Evolutionary conservation across 805 yeast genomes (phyloP), one percentile per base, ranked within the genome.

Genomic region (Saccharomyces cerevisiae): DNA sequence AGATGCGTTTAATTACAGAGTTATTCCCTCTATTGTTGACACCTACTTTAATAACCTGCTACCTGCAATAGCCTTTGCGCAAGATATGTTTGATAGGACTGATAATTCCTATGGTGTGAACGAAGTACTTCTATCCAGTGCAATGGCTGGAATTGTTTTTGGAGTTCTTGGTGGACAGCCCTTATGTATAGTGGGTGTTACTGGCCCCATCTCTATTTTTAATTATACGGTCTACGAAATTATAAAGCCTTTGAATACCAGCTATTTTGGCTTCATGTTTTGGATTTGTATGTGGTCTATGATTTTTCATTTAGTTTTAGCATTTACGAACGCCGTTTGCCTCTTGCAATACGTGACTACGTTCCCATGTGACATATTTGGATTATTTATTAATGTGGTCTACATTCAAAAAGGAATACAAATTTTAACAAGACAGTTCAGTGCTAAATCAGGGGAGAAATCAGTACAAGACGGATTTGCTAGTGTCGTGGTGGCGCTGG

Each of bases 1-100:
- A 14, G 98, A 92, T 72, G 92, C 92, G 0, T 76, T 79, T 70
- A 84, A 88, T 65, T 94, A 94, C 67, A 71, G 99, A 63, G 95
- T 91, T 13, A 74, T 92, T 1, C 99, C 99, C 0, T 76, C 96
- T 0, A 83, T 89, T 0, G 72, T 87, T 1, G 89, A 80, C 67
- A 86, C 94, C 13, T 92, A 86, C 69, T 90, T 94, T 76, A 90
- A 96, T 47, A 92, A 94, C 67, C 67, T 92, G 48, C 75, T 92
- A 41, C 98, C 98, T 1, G 97, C 97, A 0, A 78, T 92, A 46
- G 97, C 98, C 0, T 92, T 92, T 76, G 96, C 97, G 0, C 97
- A 89, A 65, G 98, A 92, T 67, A 87, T 92, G 96, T 91, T 90
- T 69, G 96, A 91, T 68, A 84, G 89, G 57, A 92, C 99, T 0